Conservation (phyloP, 2,329 filamentous ascomycete species). For the Cladosporium sp. region DNA sequence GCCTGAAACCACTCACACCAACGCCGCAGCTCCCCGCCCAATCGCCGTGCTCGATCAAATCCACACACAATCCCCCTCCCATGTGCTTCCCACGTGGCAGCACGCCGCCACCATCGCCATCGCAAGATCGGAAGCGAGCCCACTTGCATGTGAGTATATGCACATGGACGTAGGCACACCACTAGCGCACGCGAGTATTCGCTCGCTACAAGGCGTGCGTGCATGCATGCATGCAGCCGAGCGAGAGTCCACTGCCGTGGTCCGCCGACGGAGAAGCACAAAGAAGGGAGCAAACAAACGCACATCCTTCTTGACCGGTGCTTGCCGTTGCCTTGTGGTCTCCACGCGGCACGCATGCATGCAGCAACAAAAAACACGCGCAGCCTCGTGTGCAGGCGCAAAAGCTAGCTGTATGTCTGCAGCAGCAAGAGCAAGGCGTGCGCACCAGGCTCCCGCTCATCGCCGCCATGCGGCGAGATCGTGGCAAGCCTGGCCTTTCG, state of each 20-base stretch:
- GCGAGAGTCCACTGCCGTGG: too few species aligned
- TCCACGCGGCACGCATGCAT: constrained; percentile 2
- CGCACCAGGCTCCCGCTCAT: neutral
- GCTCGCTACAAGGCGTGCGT: neutral
- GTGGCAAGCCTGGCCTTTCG: too few species aligned
- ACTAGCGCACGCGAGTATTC: too few species aligned
- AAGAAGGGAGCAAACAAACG: neutral
- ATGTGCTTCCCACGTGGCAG: constrained; percentile 4
- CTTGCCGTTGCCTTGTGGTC: neutral
- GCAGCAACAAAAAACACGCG: neutral
- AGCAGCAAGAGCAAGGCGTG: too few species aligned
- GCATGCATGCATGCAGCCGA: neutral
- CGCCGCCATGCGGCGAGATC: neutral
- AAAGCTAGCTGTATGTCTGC: too few species aligned
- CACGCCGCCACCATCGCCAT: neutral
- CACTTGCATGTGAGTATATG: neutral
- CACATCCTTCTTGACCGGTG: neutral
- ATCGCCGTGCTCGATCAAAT: neutral
- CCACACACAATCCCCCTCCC: neutral
- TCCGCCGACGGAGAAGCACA: neutral
- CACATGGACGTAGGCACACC: neutral
- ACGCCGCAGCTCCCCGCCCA: neutral
- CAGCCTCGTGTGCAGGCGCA: neutral
- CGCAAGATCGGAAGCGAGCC: neutral
- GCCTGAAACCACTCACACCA: neutral